Evolutionary conservation across 1,139 yeast genomes (phyloP), one percentile per base, ranked within the genome.

Genomic region (Hyphopichia pseudoburtonii): DNA sequence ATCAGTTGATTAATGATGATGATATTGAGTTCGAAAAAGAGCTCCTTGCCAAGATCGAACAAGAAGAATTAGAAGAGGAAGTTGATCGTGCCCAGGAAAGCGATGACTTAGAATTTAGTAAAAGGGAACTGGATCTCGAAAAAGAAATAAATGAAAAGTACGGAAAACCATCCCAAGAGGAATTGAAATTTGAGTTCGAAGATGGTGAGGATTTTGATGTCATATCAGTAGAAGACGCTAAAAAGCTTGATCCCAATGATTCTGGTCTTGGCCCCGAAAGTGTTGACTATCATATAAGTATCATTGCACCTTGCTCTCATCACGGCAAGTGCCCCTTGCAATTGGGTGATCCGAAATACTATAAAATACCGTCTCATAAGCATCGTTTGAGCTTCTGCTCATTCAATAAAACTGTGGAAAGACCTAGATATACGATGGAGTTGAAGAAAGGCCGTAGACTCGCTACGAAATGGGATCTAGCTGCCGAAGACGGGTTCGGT

Each of bases 301-400:
- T 90, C 9, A 53, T 92, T 22, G 96, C 96, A 0, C 98, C 98
- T 3, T 92, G 97, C 55, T 64, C 95, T 0, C 97, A 92, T 57
- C 97, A 89, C 51, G 78, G 82, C 21, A 76, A 70, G 48, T 90
- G 97, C 53, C 97, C 98, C 0, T 64, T 92, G 38, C 97, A 89
- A 56, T 72, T 80, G 23, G 82, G 83, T 11, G 85, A 83, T 42
- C 88, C 90, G 5, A 79, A 79, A 30, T 80, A 73, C 47, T 84
- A 83, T 51, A 70, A 72, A 36, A 73, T 75, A 30, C 78, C 82
- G n/a, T 71, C 76, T 35, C 73, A 77, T 41, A 88, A 80, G 39
- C 81, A 72, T 45, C 68, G 79, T 40, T 63, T 85, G 35, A 72
- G 70, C 36, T 88, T 90, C 71, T 89, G 97, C 54, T 79, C 86